These are phyloP conservation scores for Rhodotorula paludigena DNA, from an alignment of 768 basidiomycete species.

Conservation along the genomic window DNA sequence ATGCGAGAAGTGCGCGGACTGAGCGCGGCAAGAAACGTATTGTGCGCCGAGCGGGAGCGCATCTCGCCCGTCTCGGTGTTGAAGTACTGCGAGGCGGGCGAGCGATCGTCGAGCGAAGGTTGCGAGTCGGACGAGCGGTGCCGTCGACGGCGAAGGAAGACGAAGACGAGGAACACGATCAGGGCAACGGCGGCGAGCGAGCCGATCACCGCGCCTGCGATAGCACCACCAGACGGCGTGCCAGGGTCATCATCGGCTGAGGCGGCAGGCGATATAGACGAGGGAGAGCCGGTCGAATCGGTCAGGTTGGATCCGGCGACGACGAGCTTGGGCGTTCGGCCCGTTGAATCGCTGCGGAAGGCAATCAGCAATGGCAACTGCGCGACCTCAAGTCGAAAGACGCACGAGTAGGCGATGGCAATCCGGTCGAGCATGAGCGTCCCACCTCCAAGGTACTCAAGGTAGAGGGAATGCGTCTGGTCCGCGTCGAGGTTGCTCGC, in stretches of 20 bases:
- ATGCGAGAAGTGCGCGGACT: not conserved
- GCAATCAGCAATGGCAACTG: not conserved
- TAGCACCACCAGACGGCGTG: not conserved
- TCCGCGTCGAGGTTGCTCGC: not conserved
- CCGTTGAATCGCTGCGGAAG: not conserved
- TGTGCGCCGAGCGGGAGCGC: not conserved
- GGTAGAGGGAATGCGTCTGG: not conserved
- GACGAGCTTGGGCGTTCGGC: not conserved
- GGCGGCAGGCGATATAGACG: not conserved
- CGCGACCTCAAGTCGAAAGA: rapidly evolving
- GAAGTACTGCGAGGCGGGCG: constrained; percentile 1
- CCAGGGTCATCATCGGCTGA: not conserved
- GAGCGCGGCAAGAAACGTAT: not conserved
- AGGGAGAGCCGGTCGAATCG: not conserved
- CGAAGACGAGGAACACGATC: not conserved
- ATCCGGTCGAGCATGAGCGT: constrained; percentile 3
- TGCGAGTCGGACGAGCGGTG: not conserved
- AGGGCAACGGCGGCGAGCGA: not conserved
- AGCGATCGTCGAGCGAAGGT: no score
- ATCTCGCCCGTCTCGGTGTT: constrained; percentile 7
- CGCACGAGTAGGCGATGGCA: constrained; percentile 17
- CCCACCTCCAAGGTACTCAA: not conserved
- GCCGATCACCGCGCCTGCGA: not conserved
- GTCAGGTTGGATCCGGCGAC: not conserved
- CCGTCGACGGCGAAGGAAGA: not conserved